Evolutionary conservation across 2,329 filamentous ascomycete species (phyloP).

Genomic region (Penicillium sp.): DNA sequence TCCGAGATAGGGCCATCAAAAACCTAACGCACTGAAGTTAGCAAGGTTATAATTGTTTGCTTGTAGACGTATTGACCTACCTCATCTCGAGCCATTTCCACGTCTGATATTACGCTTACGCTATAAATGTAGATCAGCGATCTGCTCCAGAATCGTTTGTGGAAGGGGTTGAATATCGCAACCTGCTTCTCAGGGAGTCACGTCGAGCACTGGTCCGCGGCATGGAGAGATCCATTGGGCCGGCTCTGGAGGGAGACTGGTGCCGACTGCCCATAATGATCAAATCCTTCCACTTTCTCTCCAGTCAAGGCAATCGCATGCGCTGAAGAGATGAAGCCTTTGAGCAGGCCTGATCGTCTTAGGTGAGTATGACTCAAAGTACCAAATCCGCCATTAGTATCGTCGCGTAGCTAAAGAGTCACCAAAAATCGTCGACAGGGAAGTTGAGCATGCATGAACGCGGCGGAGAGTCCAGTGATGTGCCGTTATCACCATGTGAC

Average conservation of each 20-base stretch:
- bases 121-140: constrained; percentile 30
- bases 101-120: constrained; percentile 79
- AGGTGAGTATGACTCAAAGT: too few relatives aligned
- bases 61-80: constrained; percentile 42
- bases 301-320: background rate
- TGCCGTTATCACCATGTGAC: constrained; percentile 18
- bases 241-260: constrained; percentile 22
- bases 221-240: constrained; percentile 19
- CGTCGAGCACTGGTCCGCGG: constrained; percentile 26
- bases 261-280: constrained; percentile 27
- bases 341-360: too few relatives aligned
- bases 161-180: background rate
- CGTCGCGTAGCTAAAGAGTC: too few relatives aligned
- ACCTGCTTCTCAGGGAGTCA: constrained; percentile 41
- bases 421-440: too few relatives aligned
- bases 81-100: constrained; percentile 98
- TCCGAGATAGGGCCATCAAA: constrained; percentile 92
- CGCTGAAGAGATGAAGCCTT: background rate
- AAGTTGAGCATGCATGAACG: too few relatives aligned
- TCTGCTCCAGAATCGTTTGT: background rate
- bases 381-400: too few relatives aligned
- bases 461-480: background rate
- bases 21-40: constrained; percentile 44
- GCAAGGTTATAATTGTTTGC: background rate
- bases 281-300: background rate